Conservation (phyloP, 768 basidiomycete genomes). For the Lyophyllum semitale region DNA sequence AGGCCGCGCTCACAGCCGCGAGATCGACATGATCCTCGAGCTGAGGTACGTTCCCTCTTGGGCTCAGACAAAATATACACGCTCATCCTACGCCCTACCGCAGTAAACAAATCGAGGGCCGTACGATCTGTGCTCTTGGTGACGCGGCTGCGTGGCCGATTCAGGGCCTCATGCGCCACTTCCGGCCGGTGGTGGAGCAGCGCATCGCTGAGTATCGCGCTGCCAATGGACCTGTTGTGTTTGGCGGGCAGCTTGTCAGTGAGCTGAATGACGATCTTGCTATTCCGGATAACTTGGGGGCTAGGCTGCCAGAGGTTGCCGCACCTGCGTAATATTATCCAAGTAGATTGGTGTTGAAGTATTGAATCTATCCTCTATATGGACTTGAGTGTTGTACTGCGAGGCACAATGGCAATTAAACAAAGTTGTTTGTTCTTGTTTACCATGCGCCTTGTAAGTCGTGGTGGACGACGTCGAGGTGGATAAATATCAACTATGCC, state of each 20-base stretch:
- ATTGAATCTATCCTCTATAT: not conserved
- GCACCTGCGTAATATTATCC: conserved; percentile 15
- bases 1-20: conserved; percentile 86
- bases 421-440: conserved; percentile 7
- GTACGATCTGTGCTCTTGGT: conserved; percentile 95
- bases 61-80: not conserved
- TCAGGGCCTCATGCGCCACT: conserved; percentile 96
- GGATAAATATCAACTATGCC: conserved; percentile 4
- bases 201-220: conserved; percentile 81
- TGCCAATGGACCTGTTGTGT: conserved; percentile 79
- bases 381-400: not conserved
- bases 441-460: not conserved
- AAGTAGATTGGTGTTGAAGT: not conserved
- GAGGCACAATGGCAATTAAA: not conserved
- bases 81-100: conserved; percentile 3
- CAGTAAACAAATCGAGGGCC: conserved; percentile 95
- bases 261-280: conserved; percentile 72
- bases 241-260: conserved; percentile 78
- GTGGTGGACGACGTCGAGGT: not conserved
- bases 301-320: conserved; percentile 39
- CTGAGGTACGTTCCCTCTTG: conserved; percentile 62
- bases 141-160: conserved; percentile 99
- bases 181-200: conserved; percentile 92
- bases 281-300: conserved; percentile 74
- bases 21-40: conserved; percentile 98